Conservation (phyloP, 306 rosid genomes). For the Luffa aegyptiaca region DNA sequence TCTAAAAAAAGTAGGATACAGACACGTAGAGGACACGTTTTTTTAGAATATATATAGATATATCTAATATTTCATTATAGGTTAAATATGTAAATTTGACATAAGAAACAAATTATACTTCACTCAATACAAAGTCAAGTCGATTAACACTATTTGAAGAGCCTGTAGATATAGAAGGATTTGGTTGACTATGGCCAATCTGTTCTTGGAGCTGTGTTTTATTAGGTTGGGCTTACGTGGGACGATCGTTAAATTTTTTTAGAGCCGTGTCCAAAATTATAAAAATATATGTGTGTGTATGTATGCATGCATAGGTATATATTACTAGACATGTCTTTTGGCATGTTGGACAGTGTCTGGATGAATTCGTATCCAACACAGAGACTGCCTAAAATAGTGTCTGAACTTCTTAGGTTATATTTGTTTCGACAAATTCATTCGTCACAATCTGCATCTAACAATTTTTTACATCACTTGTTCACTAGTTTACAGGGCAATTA, state of each 20-base stretch:
- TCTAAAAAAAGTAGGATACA: not conserved
- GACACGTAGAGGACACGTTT: not conserved
- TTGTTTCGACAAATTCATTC: not conserved
- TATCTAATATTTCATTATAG: not conserved
- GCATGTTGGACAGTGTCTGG: not conserved
- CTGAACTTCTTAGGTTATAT: not conserved
- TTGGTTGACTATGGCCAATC: not conserved
- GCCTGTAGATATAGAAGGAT: not conserved
- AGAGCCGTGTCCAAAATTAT: not conserved
- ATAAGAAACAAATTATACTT: not conserved
- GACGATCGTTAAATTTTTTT: not conserved
- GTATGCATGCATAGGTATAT: not conserved
- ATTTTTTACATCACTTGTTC: not conserved
- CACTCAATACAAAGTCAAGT: not conserved
- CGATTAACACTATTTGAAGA: not conserved
- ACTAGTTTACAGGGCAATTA: not conserved
- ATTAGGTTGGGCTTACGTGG: not conserved
- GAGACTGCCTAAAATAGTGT: not conserved
- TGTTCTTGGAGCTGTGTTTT: not conserved
- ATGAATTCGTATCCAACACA: not conserved
- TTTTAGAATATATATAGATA: not conserved
- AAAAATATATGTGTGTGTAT: too few relatives aligned
- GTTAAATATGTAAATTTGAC: not conserved
- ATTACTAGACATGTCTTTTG: not conserved
- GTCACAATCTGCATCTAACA: not conserved